Percentiles rank a stretch among this genome's conserved stretches.
These are phyloP conservation scores for Nicotiana obtusifolia DNA, from an alignment of 257 asterid genomes.

Conservation along the genomic window DNA sequence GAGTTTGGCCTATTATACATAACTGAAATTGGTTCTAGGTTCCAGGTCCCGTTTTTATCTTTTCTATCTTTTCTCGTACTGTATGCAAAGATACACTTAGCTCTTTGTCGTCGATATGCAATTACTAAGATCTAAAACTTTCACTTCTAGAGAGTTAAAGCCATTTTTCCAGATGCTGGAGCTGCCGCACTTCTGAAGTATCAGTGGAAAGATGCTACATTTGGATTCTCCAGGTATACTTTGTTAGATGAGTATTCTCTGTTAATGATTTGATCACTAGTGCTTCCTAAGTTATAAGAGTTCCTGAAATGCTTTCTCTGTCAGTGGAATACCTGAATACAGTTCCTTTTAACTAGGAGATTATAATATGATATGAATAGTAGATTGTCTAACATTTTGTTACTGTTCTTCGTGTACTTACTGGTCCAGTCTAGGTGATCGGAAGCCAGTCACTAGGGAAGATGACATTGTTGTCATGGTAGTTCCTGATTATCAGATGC, in stretches of 20 bases:
- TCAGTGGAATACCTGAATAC: background rate
- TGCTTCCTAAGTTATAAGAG: background rate
- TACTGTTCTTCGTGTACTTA: constrained; percentile 16
- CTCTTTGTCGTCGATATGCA: constrained; percentile 5
- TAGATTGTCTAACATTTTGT: background rate
- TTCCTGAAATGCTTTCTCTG: background rate
- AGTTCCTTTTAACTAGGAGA: background rate
- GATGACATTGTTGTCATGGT: constrained; percentile 90
- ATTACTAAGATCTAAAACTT: constrained; percentile 23
- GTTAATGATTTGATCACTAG: background rate
- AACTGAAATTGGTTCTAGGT: background rate
- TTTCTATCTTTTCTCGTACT: background rate
- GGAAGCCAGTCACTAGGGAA: constrained; percentile 73
- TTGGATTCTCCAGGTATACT: constrained; percentile 72
- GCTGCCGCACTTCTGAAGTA: constrained; percentile 88
- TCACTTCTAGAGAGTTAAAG: constrained; percentile 70
- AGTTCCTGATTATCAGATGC: constrained; percentile 98
- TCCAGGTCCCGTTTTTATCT: background rate
- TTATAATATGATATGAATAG: background rate
- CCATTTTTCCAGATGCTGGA: constrained; percentile 97
- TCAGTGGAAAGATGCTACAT: constrained; percentile 88
- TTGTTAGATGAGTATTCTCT: background rate
- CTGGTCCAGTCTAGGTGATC: constrained; percentile 76
- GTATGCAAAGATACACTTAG: background rate
- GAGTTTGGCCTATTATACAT: background rate